Conservation (phyloP, 306 rosid species). For the Bauhinia variegata region DNA sequence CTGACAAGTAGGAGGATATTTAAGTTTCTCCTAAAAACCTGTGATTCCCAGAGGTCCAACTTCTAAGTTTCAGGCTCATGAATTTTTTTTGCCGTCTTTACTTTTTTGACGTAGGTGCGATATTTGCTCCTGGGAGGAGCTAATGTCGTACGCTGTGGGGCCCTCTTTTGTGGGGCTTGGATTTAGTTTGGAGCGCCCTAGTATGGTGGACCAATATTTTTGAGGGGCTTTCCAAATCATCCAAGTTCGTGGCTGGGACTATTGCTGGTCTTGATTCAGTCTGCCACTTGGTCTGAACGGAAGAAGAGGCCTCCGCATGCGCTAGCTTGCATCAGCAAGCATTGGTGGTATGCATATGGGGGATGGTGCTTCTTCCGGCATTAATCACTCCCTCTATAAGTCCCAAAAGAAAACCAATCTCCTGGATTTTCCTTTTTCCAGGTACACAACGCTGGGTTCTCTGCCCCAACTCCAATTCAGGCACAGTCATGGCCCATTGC, state of each 20-base stretch:
- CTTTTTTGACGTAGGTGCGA: slow-evolving; percentile 99
- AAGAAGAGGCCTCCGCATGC: slow-evolving; percentile 99
- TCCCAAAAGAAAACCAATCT: slow-evolving; percentile 57
- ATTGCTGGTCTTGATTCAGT: slow-evolving; percentile 97
- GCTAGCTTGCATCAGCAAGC: slow-evolving; percentile 96
- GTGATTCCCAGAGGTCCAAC: slow-evolving; percentile 79
- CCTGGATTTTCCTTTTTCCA: slow-evolving; percentile 81
- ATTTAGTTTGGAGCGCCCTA: slow-evolving; percentile 95
- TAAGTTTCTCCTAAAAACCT: slow-evolving; percentile 57
- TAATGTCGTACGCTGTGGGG: slow-evolving; percentile 99
- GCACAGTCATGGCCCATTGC: slow-evolving; percentile 99
- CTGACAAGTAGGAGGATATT: slow-evolving; percentile 43
- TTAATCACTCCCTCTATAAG: slow-evolving; percentile 59
- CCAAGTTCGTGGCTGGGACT: slow-evolving; percentile 93
- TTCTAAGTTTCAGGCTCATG: slow-evolving; percentile 79
- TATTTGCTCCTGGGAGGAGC: slow-evolving; percentile 99
- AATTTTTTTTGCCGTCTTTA: no score
- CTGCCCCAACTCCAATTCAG: slow-evolving; percentile 98
- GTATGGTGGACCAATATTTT: slow-evolving; percentile 85
- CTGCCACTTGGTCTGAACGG: slow-evolving; percentile 90
- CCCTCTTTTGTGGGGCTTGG: slow-evolving; percentile 93
- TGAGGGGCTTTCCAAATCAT: slow-evolving; percentile 97
- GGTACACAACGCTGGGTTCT: slow-evolving; percentile 97
- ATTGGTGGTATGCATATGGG: slow-evolving; percentile 83
- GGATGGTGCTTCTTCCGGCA: slow-evolving; percentile 96